These are phyloP conservation scores for Yamadazyma triangularis DNA, from an alignment of 1,139 yeast genomes.

Conservation along the genomic window DNA sequence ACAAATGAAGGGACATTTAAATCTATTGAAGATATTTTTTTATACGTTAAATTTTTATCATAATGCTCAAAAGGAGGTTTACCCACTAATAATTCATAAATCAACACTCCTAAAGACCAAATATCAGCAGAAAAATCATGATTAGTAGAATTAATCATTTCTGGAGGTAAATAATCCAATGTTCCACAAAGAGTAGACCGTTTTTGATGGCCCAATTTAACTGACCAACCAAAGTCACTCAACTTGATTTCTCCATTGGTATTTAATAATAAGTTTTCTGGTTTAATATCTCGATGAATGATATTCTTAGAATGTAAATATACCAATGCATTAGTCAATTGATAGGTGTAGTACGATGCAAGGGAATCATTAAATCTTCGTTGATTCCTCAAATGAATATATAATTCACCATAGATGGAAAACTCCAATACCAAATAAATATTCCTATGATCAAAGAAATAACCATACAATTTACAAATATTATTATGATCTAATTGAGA, in stretches of 20 bases:
- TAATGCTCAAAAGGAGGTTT: constrained; percentile 88
- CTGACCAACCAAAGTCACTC: constrained; percentile 97
- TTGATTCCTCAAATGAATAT: constrained; percentile 57
- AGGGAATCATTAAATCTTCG: constrained; percentile 66
- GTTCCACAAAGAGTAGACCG: constrained; percentile 93
- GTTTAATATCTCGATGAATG: constrained; percentile 89
- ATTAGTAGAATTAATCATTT: constrained; percentile 80
- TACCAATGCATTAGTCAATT: constrained; percentile 73
- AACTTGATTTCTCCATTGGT: constrained; percentile 70
- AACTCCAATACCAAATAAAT: constrained; percentile 85
- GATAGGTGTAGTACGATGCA: constrained; percentile 78
- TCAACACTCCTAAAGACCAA: constrained; percentile 89
- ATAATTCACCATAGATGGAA: constrained; percentile 83
- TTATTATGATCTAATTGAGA: constrained; percentile 71
- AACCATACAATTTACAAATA: constrained; percentile 76
- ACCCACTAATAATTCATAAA: constrained; percentile 86
- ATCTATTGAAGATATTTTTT: constrained; percentile 74
- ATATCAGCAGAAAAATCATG: constrained; percentile 80
- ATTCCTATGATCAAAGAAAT: constrained; percentile 73
- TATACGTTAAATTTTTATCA: constrained; percentile 69
- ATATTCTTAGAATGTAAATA: constrained; percentile 76
- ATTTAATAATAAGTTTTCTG: constrained; percentile 80
- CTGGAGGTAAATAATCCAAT: constrained; percentile 91
- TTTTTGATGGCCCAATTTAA: constrained; percentile 20
- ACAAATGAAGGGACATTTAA: constrained; percentile 67